Evolutionary conservation across 805 yeast genomes (phyloP), one percentile per base, ranked within the genome.

Genomic region (Ogataea wickerhamii): DNA sequence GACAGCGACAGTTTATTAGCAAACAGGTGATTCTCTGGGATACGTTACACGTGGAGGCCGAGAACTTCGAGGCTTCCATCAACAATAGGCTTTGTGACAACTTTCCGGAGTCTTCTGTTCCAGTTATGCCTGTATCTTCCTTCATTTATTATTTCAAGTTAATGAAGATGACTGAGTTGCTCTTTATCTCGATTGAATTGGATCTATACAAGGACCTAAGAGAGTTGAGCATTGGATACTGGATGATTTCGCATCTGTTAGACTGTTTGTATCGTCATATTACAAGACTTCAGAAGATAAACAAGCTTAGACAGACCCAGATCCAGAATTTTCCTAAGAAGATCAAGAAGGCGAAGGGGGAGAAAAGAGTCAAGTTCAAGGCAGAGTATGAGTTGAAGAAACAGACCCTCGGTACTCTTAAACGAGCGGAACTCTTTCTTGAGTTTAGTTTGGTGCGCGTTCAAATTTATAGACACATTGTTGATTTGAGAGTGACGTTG

Each of bases 1-100:
- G 96, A 39, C 88, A 87, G 53, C 76, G 96, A 45, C 96, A 87
- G 56, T 75, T 82, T 45, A 63, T 82, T 51, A 65, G 80, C 45
- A 67, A 80, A 52, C 66, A 73, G 52, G 53, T 78, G 38, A 51
- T 72, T 32, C 47, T 71, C 3, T 86, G 91, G 83, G 97, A 91
- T 59, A 71, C 87, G 2, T 63, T 86, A 22, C 97, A 91, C 53
- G 93, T 84, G 7, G 71, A 72, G 28, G 71, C 83, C 37, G 95
- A 87, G 51, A 60, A 66, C 4, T 66, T 80, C 25, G 97, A 87
- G 55, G 47, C 69, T 12, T 62, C 63, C 17, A 49, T 71, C 18
- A 52, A 57, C 19, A 64, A 61, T 23, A 32, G 34, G 10, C 49
- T 53, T 22, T 37, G 42, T 11, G 59, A 55, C 40, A 27, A 24